A percentile compares a stretch with the other conserved stretches of the same genome.
These are phyloP conservation scores for Apophysomyces variabilis DNA, from an alignment of 371 early-diverging fungal genomes.

Conservation along the genomic window DNA sequence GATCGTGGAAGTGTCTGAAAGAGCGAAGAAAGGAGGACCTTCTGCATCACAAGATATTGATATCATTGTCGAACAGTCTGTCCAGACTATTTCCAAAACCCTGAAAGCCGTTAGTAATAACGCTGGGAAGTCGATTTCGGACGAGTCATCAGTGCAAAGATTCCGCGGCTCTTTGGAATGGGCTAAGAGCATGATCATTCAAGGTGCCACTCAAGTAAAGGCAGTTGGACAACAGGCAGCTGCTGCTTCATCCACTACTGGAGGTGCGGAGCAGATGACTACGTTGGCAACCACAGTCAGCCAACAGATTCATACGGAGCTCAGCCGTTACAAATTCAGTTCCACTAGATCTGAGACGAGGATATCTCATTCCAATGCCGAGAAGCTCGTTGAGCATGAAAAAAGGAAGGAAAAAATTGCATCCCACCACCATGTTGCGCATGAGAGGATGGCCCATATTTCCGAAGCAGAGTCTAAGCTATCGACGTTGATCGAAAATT, in stretches of 20 bases:
- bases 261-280: conserved; percentile 37
- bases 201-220: conserved; percentile 30
- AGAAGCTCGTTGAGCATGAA: conserved; percentile 1
- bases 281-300: conserved; percentile 29
- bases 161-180: conserved; percentile 34
- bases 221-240: conserved; percentile 29
- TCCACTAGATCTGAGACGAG: conserved; percentile 4
- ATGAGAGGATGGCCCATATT: conserved; percentile 27
- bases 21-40: conserved; percentile 39
- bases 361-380: neutral
- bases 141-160: conserved; percentile 21
- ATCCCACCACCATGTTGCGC: neutral
- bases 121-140: conserved; percentile 20
- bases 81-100: conserved; percentile 19
- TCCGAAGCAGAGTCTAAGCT: conserved; percentile 20
- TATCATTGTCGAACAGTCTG: conserved; percentile 3
- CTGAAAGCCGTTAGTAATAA: conserved; percentile 23
- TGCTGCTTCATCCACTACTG: conserved; percentile 28
- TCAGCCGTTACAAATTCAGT: conserved; percentile 28
- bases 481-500: conserved; percentile 23
- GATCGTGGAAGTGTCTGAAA: conserved; percentile 25
- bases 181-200: conserved; percentile 29
- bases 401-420: conserved; percentile 12
- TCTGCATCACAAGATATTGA: conserved; percentile 19
- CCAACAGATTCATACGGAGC: conserved; percentile 29